Evolutionary conservation across 2,329 filamentous ascomycete species (phyloP).

Genomic region (Zymoseptoria ardabiliae): DNA sequence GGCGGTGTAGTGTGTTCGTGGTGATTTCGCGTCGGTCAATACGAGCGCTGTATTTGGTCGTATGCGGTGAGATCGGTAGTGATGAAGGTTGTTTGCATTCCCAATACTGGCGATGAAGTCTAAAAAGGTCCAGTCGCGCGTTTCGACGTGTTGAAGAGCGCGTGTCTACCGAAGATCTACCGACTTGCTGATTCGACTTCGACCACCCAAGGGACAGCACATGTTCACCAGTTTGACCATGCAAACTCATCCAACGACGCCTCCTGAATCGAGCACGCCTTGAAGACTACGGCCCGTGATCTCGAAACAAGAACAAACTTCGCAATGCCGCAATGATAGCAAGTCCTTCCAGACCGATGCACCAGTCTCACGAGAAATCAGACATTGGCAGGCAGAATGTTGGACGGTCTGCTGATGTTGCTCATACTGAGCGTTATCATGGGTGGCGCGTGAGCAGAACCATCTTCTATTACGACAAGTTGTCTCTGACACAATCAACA

Average conservation of each 20-base stretch:
- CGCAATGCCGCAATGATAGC: background rate
- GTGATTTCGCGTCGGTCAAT: background rate
- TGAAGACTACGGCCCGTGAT: too few species aligned
- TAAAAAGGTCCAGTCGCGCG: background rate
- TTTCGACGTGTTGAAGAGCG: background rate
- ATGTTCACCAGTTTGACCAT: background rate
- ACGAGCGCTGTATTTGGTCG: background rate
- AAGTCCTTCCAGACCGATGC: background rate
- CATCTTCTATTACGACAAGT: slow-evolving; percentile 1
- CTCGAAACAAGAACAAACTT: background rate
- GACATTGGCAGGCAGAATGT: slow-evolving; percentile 30
- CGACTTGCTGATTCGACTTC: background rate
- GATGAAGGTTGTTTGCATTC: background rate
- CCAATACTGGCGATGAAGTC: background rate
- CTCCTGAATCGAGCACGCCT: too few species aligned
- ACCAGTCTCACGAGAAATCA: background rate
- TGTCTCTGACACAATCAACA: slow-evolving; percentile 35
- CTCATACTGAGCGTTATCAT: slow-evolving; percentile 58
- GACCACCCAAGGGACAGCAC: background rate
- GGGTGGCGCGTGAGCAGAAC: slow-evolving; percentile 51
- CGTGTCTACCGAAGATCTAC: background rate
- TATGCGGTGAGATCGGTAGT: background rate
- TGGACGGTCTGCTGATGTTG: slow-evolving; percentile 59
- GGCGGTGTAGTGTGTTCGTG: background rate
- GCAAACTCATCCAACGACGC: background rate